Percentiles rank a stretch among this genome's conserved stretches.
phyloP scores from a whole-genome alignment of 1,284 basidiomycete genomes.

The Stereum hirsutum region DNA sequence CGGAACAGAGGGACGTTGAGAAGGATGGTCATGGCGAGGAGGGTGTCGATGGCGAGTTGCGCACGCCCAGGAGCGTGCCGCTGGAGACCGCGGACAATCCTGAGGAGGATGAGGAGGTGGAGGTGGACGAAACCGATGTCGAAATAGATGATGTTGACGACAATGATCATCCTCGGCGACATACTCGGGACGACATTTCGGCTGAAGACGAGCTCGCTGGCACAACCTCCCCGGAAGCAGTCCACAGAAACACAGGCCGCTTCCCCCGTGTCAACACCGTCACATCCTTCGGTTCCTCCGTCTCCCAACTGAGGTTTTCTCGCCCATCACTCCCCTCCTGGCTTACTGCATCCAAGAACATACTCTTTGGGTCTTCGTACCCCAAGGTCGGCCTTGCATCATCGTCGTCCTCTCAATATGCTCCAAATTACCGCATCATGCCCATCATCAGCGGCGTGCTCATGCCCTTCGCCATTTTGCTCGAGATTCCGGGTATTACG shows the following conservation, averaged over 20 bases:
- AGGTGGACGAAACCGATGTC: not conserved
- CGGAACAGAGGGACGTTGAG: too few species aligned
- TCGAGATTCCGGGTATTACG: conserved; percentile 74
- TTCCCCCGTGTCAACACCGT: not conserved
- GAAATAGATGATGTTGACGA: not conserved
- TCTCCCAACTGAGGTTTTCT: too few species aligned
- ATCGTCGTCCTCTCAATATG: too few species aligned
- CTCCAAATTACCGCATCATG: conserved; percentile 40
- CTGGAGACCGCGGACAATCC: too few species aligned
- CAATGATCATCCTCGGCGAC: not conserved
- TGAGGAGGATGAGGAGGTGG: too few species aligned
- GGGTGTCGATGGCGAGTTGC: too few species aligned
- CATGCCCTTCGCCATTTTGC: conserved; percentile 71
- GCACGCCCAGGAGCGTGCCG: too few species aligned
- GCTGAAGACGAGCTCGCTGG: not conserved
- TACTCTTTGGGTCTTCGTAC: conserved; percentile 16
- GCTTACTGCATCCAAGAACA: conserved; percentile 14
- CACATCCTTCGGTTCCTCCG: conserved; percentile 1
- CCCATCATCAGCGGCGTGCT: conserved; percentile 65
- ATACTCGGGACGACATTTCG: not conserved
- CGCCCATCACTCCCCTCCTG: conserved; percentile 9
- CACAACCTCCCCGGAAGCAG: too few species aligned
- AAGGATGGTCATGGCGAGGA: too few species aligned
- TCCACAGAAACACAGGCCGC: too few species aligned
- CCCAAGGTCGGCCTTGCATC: conserved; percentile 11